These are phyloP conservation scores for Erythrophleum ivorense DNA, from an alignment of 331 rosid genomes.

Conservation along the genomic window DNA sequence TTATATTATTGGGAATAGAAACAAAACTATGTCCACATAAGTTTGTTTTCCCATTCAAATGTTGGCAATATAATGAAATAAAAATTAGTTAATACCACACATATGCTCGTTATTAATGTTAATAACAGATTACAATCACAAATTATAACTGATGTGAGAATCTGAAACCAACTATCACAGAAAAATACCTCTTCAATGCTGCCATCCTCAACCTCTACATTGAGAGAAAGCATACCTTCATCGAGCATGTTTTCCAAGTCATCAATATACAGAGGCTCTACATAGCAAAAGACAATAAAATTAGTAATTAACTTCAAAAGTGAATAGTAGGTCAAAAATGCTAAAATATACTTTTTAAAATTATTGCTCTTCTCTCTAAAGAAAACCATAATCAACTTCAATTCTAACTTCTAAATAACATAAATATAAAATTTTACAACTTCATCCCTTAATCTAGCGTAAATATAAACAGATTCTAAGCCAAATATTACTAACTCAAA, in stretches of 20 bases:
- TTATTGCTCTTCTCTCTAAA: neutral
- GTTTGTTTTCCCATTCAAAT: neutral
- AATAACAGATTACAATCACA: neutral
- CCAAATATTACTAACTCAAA: neutral
- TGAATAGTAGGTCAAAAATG: neutral
- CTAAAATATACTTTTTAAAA: neutral
- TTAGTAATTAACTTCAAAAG: neutral
- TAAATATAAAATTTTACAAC: too few species aligned
- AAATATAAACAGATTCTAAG: neutral
- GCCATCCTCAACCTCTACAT: slow-evolving; percentile 67
- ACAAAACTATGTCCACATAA: neutral
- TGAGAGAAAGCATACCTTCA: slow-evolving; percentile 61
- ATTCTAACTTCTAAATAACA: neutral
- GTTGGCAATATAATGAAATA: neutral
- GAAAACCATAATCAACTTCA: neutral
- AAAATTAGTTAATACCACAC: neutral
- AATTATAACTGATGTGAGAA: neutral
- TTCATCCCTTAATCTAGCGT: too few species aligned
- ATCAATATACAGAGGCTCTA: slow-evolving; percentile 79
- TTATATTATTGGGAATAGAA: neutral
- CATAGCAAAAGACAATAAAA: neutral
- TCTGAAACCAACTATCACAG: neutral
- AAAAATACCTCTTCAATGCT: slow-evolving; percentile 72
- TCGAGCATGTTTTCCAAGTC: slow-evolving; percentile 69
- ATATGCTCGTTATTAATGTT: neutral